Evolutionary conservation across 306 rosid genomes (phyloP).

Genomic region (Vicia faba): DNA sequence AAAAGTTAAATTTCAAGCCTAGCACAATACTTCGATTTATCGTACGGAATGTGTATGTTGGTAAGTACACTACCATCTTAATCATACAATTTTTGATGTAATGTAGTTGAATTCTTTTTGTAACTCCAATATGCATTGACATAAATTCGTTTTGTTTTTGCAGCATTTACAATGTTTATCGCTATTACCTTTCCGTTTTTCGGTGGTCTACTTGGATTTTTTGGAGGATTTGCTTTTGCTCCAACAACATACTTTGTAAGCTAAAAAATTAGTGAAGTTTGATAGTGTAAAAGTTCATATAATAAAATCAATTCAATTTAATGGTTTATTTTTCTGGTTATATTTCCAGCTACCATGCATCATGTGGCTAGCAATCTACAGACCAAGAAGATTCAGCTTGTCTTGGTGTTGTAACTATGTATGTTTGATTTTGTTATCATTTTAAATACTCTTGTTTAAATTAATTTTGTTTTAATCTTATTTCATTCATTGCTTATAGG

Average conservation of each 20-base stretch:
- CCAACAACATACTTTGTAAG: conserved; percentile 89
- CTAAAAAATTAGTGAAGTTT: neutral
- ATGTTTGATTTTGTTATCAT: conserved; percentile 29
- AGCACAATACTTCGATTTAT: conserved; percentile 58
- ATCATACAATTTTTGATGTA: neutral
- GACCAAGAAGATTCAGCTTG: conserved; percentile 67
- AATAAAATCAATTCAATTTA: neutral
- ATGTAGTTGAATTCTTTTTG: neutral
- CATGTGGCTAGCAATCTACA: conserved; percentile 83
- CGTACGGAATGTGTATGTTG: conserved; percentile 65
- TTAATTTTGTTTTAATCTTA: conserved; percentile 7
- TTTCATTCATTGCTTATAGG: conserved; percentile 45
- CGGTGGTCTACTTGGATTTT: conserved; percentile 66
- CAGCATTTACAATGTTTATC: conserved; percentile 75
- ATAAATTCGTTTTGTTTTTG: conserved; percentile 14
- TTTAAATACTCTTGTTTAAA: conserved; percentile 10
- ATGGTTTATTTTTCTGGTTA: neutral
- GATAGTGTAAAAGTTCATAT: neutral
- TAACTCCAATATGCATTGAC: conserved; percentile 1
- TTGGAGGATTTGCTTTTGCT: conserved; percentile 92
- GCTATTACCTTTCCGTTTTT: conserved; percentile 83
- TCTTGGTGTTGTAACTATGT: conserved; percentile 87
- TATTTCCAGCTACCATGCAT: conserved; percentile 81
- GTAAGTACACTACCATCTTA: conserved; percentile 46
- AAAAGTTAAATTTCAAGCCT: conserved; percentile 65